Evolutionary conservation across 2,329 filamentous ascomycete species (phyloP), one percentile per base, ranked within the genome.

Genomic region (Ophiocordyceps camponoti-leonardi): DNA sequence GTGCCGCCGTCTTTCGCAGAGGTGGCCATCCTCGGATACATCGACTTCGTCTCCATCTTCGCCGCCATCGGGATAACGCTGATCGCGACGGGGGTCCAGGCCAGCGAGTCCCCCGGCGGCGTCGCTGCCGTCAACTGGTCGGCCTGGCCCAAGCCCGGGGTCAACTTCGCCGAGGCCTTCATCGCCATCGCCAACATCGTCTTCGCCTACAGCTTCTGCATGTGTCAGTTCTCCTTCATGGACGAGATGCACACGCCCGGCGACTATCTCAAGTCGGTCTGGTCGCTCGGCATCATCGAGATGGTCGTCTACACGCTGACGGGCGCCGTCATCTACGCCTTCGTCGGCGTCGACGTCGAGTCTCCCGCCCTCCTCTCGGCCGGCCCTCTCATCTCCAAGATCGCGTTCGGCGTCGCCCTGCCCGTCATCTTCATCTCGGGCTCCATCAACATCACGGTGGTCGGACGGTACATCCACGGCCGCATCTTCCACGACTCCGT

Each of bases 371-470:
- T 87, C 8, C 72, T 81, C 6, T 81, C 79, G 0, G 77, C 81
- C 11, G 71, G 74, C 2, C 60, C 63, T 2, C 51, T 70, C 0
- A 60, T 84, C 22, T 72, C 74, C 44, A 83, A 83, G 56, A 61
- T 86, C 7, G 79, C 80, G 2, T 86, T 81, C 54, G 81, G 79
- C 26, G 60, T 86, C 49, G 81, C 79, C 0, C 66, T 82, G 4
- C 81, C 81, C 14, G 84, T 81, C 46, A 86, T 86, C 56, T 71
- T 85, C 53, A 78, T 86, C 49, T 81, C 81, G 0, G 83, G 81
- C 44, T 79, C 82, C 18, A 81, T 86, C 58, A 80, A 83, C 61
- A 68, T 66, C 33, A 68, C 65, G 2, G 66, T 69, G 12, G 61
- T 66, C 28, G 61, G 57, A 4, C 66, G 67, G 19, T 71, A 70